Evolutionary conservation across 2,329 filamentous ascomycete species (phyloP).

Genomic region (Coleophoma eucalyptorum): DNA sequence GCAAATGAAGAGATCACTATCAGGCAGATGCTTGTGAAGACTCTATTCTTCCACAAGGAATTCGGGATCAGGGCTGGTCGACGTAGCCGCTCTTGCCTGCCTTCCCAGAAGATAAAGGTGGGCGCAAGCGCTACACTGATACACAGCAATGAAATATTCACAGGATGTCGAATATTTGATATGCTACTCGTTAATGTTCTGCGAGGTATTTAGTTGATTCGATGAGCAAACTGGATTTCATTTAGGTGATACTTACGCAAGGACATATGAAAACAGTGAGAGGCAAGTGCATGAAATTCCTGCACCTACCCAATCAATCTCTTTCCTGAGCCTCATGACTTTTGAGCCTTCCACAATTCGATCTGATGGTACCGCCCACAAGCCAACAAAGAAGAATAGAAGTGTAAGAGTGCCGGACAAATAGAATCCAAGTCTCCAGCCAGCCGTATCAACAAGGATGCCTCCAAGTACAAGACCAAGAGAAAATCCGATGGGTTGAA

Average conservation of each 20-base stretch:
- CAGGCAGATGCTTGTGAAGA: constrained; percentile 52
- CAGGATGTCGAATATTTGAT: constrained; percentile 35
- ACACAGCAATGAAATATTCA: constrained; percentile 41
- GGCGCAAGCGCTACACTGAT: constrained; percentile 39
- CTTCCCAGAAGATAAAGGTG: constrained; percentile 50
- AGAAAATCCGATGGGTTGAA: constrained; percentile 44
- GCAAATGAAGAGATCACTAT: constrained; percentile 42
- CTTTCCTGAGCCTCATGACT: constrained; percentile 24
- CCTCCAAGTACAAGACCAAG: constrained; percentile 47
- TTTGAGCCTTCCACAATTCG: constrained; percentile 24
- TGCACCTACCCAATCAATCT: constrained; percentile 53
- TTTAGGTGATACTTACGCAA: constrained; percentile 38
- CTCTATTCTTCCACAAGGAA: constrained; percentile 51
- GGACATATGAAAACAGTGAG: constrained; percentile 45
- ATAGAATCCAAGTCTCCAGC: constrained; percentile 46
- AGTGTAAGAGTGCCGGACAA: constrained; percentile 32
- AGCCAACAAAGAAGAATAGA: constrained; percentile 28
- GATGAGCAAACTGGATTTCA: too few species aligned
- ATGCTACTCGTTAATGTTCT: constrained; percentile 33
- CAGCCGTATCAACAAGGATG: constrained; percentile 39
- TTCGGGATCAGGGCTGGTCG: constrained; percentile 58
- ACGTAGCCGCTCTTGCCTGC: constrained; percentile 38
- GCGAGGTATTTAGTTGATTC: too few species aligned
- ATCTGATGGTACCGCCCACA: constrained; percentile 31
- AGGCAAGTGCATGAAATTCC: constrained; percentile 42